phyloP scores from a whole-genome alignment of 2,329 filamentous ascomycete genomes.

The Xylariaceae sp. region DNA sequence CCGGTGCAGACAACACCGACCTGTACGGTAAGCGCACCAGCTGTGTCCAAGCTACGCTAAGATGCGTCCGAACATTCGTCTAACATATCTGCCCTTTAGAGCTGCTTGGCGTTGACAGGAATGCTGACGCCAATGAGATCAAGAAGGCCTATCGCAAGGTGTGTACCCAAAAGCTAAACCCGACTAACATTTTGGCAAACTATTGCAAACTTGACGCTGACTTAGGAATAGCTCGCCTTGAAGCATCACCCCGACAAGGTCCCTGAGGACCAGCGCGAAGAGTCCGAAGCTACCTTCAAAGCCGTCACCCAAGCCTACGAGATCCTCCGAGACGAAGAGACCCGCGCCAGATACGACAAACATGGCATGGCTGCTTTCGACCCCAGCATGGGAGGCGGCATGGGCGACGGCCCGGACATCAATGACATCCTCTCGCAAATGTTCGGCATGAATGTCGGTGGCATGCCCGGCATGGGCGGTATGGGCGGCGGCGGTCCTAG shows the following conservation, averaged over 20 bases:
- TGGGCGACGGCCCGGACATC: constrained; percentile 72
- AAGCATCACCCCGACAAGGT: constrained; percentile 95
- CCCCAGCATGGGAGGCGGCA: constrained; percentile 62
- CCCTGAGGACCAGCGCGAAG: constrained; percentile 76
- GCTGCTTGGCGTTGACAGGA: constrained; percentile 72
- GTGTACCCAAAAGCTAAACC: constrained; percentile 12
- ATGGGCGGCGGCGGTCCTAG: constrained; percentile 47
- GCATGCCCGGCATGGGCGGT: constrained; percentile 40
- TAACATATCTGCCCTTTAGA: constrained; percentile 47
- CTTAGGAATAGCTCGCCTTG: constrained; percentile 68
- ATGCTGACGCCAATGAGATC: constrained; percentile 75
- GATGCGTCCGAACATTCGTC: not conserved
- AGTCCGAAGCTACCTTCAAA: constrained; percentile 91
- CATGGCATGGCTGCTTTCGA: constrained; percentile 97
- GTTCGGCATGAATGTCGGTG: constrained; percentile 71
- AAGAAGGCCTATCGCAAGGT: constrained; percentile 98
- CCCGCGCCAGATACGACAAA: constrained; percentile 85
- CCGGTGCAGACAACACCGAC: constrained; percentile 40
- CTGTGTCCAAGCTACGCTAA: not conserved
- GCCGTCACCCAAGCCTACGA: constrained; percentile 91
- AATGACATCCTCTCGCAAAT: constrained; percentile 93
- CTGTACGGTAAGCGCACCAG: constrained; percentile 48
- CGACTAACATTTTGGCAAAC: not conserved
- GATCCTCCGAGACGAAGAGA: constrained; percentile 94
- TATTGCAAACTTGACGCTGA: constrained; percentile 4